Evolutionary conservation across 169 alveolate species (phyloP).

Genomic region (Cryptosporidium sp.): DNA sequence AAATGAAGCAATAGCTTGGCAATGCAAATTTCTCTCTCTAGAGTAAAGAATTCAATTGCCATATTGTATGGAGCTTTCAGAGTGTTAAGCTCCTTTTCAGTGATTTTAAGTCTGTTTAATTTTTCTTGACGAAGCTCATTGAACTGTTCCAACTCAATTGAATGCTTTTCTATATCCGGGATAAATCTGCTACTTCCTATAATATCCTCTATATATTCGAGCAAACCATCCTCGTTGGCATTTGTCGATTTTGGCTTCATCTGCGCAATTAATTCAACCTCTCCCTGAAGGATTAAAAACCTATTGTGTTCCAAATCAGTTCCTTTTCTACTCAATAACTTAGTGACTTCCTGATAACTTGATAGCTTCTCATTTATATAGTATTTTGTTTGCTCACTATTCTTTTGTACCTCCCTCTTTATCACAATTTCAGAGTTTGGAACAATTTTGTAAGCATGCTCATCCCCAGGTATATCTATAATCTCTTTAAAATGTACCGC

Average conservation of each 20-base stretch:
- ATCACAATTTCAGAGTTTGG: constrained; percentile 74
- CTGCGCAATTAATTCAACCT: constrained; percentile 96
- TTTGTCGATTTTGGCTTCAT: constrained; percentile 96
- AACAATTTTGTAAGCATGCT: constrained; percentile 68
- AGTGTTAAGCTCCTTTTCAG: constrained; percentile 87
- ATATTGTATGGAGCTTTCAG: constrained; percentile 82
- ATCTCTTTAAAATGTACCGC: constrained; percentile 91
- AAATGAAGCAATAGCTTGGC: constrained; percentile 75
- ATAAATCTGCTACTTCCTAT: constrained; percentile 90
- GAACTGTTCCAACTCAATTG: constrained; percentile 80
- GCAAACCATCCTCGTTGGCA: constrained; percentile 93
- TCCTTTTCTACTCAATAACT: constrained; percentile 89
- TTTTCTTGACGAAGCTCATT: constrained; percentile 85
- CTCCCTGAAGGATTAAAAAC: constrained; percentile 93
- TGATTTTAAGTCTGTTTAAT: constrained; percentile 82
- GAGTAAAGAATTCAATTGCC: constrained; percentile 82
- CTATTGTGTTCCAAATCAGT: constrained; percentile 95
- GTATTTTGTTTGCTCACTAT: constrained; percentile 79
- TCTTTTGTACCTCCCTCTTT: constrained; percentile 62
- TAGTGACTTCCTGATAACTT: constrained; percentile 91
- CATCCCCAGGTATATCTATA: constrained; percentile 79
- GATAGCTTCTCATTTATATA: constrained; percentile 88
- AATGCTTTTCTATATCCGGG: constrained; percentile 82
- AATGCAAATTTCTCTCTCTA: constrained; percentile 80
- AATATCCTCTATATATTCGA: constrained; percentile 97